Evolutionary conservation across 768 basidiomycete genomes (phyloP), one percentile per base, ranked within the genome.

Genomic region (Collybia sp.): DNA sequence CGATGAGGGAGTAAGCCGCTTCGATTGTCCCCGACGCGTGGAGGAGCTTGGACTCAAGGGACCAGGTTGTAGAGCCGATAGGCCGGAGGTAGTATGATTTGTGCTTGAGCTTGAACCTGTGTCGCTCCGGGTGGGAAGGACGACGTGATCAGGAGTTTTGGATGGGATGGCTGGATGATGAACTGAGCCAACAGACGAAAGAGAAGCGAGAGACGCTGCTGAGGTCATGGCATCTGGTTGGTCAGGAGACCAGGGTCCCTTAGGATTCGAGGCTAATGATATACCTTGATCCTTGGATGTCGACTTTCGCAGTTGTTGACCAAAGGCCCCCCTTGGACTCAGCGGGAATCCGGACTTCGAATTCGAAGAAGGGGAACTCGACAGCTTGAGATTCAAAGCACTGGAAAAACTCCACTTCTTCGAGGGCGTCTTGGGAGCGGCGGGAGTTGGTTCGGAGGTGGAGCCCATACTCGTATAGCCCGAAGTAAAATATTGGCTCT

Each of bases 351-450:
- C 63, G 25, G 81, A 69, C 35, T 80, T 79, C 52, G 59, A 65
- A 44, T 82, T 79, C 35, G 76, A 73, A 15, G 82, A 82, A 41
- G 85, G 81, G 19, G 82, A 84, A 47, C 76, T 76, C 12, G 82
- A 76, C 42, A 89, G 64, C 59, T 79, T 88, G 62, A 88, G 76
- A 53, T 87, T 89, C 3, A 93, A 68, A 17, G 87, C 88, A 51
- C 77, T 85, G n/a, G 88, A 87, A 62, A 94, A 88, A 60, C 91
- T 93, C 92, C 92, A 94, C 65, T 94, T 94, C 77, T 93, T 93
- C n/a, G 88, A 90, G 30, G 91, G 90, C 2, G 88, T 87, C 68
- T 88, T 88, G 43, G 75, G 69, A 36, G 75, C 68, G 12, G 68
- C 58, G 34, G 82, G 72, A 12, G 58, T 53, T 45, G 74, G 65